phyloP scores from a whole-genome alignment of 2,329 filamentous ascomycete genomes.

The Neopestalotiopsis rosae region DNA sequence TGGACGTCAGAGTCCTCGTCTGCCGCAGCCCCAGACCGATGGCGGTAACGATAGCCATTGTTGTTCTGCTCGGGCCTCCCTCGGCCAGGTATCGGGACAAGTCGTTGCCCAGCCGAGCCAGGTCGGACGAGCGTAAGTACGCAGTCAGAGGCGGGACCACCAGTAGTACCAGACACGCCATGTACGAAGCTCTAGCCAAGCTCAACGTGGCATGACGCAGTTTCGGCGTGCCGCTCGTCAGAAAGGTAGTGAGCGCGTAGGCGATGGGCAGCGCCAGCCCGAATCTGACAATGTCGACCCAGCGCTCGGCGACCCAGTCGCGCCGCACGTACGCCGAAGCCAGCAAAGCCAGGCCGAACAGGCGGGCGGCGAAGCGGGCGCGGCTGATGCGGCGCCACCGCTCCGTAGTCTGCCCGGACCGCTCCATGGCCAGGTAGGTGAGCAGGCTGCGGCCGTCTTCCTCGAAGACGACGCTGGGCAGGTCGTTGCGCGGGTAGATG shows the following conservation, averaged over 20 bases:
- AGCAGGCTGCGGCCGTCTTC: neutral
- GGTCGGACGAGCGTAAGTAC: neutral
- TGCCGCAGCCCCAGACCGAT: neutral
- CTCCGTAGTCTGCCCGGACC: neutral
- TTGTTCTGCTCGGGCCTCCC: neutral
- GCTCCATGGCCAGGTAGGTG: neutral
- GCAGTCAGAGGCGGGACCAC: neutral
- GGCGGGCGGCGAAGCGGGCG: neutral
- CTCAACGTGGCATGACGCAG: neutral
- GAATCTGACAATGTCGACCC: neutral
- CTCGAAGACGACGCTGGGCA: neutral
- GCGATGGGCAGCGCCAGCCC: neutral
- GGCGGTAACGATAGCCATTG: neutral
- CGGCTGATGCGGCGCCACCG: neutral
- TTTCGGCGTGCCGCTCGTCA: neutral
- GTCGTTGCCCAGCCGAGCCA: neutral
- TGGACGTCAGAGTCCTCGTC: neutral
- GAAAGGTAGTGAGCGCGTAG: neutral
- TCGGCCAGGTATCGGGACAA: neutral
- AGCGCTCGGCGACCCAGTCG: neutral
- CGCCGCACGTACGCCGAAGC: neutral
- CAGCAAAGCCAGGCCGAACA: neutral
- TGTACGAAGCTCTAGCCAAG: neutral
- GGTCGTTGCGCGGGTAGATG: conserved; percentile 25
- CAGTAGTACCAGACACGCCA: too few relatives aligned